phyloP scores from a whole-genome alignment of 768 basidiomycete species.

The Mycena pura region DNA sequence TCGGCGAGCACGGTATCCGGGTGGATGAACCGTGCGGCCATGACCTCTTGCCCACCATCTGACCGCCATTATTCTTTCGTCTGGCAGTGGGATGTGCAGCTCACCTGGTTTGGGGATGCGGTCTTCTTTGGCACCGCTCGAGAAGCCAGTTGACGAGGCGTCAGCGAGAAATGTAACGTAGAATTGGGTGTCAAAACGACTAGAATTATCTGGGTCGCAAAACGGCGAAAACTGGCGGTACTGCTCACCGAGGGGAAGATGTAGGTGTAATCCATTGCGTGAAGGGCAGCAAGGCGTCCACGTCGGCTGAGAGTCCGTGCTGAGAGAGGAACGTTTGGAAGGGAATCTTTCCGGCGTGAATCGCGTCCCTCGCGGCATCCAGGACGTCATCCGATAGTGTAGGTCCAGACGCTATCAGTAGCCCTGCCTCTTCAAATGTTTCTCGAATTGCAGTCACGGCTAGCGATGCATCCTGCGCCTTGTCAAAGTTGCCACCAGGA shows the following conservation, averaged over 20 bases:
- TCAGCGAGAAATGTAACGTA: slow-evolving; percentile 66
- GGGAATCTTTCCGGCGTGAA: slow-evolving; percentile 57
- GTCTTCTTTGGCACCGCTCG: slow-evolving; percentile 61
- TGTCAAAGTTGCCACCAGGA: slow-evolving; percentile 75
- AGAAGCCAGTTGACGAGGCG: slow-evolving; percentile 52
- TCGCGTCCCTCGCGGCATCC: slow-evolving; percentile 59
- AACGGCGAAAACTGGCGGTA: neutral
- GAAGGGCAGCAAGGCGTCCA: slow-evolving; percentile 63
- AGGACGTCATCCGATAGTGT: slow-evolving; percentile 46
- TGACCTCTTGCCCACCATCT: slow-evolving; percentile 75
- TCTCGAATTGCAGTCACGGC: slow-evolving; percentile 74
- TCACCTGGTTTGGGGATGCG: slow-evolving; percentile 64
- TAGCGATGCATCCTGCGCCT: slow-evolving; percentile 62
- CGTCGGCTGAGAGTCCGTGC: slow-evolving; percentile 51
- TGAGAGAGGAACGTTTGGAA: slow-evolving; percentile 62
- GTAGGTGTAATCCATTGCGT: slow-evolving; percentile 80
- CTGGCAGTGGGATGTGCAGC: neutral
- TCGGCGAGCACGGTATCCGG: slow-evolving; percentile 60
- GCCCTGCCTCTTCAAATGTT: slow-evolving; percentile 78
- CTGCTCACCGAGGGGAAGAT: slow-evolving; percentile 54
- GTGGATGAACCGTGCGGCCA: slow-evolving; percentile 70
- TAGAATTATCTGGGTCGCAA: no score
- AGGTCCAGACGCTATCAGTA: slow-evolving; percentile 58
- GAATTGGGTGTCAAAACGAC: slow-evolving; percentile 77
- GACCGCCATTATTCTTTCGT: neutral